Base-by-base conservation (phyloP, 108 stramenopile species). In the Fistulifera solaris region DNA sequence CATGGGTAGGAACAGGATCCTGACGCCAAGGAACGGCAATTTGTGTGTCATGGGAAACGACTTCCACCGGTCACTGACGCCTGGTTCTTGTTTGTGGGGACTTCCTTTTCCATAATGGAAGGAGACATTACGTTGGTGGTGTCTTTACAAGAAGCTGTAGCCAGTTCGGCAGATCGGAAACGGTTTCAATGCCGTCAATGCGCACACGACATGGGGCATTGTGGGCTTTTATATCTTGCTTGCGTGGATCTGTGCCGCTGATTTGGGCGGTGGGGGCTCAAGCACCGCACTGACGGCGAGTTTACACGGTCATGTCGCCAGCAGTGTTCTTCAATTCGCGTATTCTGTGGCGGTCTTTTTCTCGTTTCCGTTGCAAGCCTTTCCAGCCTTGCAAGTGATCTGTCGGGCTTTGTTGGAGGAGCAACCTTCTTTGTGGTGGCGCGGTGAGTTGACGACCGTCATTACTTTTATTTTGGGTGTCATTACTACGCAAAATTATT, bases 311-410 rank as follows among this genome's bases (percentile, higher is more conserved):
- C 62, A 19, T 8, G 13, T 72, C 21, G 78, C 82, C 16, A 77
- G 76, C 13, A 72, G 61, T 13, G 73, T 85, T n/a, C n/a, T n/a
- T 8, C 84, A 85, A 58, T 47, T 85, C 18, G 79, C 77, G n/a
- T 85, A 85, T 56, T 73, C 71, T 23, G 28, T 81, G 2, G 84
- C 84, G 2, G 84, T 85, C 4, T 56, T 78, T 15, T 80, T 85
- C 35, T 81, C 84, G 0, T 87, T 87, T 65, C 85, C 85, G 31
- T 54, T 87, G 8, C 85, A 87, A 59, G 67, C 68, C 58, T 87
- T 80, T 53, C 85, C 85, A 25, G 77, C 85, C 26, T 43, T 87
- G 62, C 74, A 83, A 64, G 73, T 87, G 42, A 56, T 71, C 4
- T 65, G 61, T 38, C 57, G 65, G 1, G 54, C 67, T 5, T 63